Evolutionary conservation across 2,329 filamentous ascomycete genomes (phyloP).

Genomic region (Eutypella sp.): DNA sequence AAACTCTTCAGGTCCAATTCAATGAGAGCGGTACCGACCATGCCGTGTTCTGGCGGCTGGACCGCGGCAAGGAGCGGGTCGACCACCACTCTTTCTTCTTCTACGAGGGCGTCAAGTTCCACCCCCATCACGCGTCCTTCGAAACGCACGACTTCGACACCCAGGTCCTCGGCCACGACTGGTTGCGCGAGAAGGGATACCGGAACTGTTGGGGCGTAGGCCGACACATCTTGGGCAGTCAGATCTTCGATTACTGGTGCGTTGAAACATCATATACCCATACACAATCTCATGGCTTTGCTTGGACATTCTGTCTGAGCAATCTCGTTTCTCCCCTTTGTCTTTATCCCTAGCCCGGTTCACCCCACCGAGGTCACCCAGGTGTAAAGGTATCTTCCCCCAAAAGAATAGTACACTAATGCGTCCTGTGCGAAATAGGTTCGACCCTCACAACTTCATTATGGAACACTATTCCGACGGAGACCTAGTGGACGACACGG

Average conservation of each 20-base stretch:
- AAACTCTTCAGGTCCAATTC: conserved; percentile 30
- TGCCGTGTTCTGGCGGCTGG: conserved; percentile 41
- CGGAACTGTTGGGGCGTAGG: conserved; percentile 67
- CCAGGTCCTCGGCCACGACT: conserved; percentile 65
- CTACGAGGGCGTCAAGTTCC: conserved; percentile 39
- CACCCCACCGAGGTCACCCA: no score
- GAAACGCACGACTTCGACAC: conserved; percentile 70
- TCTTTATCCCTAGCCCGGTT: background rate
- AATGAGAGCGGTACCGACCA: conserved; percentile 33
- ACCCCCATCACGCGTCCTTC: conserved; percentile 64
- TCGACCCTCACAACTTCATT: conserved; percentile 58
- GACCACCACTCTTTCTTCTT: conserved; percentile 51
- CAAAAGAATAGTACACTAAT: background rate
- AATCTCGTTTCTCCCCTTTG: background rate
- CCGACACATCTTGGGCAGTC: conserved; percentile 62
- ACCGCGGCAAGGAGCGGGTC: conserved; percentile 38
- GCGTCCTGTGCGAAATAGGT: no score
- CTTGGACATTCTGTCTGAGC: no score
- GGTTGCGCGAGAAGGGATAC: conserved; percentile 58
- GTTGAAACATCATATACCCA: conserved; percentile 31
- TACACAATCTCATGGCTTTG: no score
- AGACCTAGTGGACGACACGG: conserved; percentile 55
- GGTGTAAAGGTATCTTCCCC: background rate
- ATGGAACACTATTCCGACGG: conserved; percentile 69
- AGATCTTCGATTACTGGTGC: conserved; percentile 70